Evolutionary conservation across 768 basidiomycete species (phyloP), one percentile per base, ranked within the genome.

Genomic region (Pleurotus sapidus): DNA sequence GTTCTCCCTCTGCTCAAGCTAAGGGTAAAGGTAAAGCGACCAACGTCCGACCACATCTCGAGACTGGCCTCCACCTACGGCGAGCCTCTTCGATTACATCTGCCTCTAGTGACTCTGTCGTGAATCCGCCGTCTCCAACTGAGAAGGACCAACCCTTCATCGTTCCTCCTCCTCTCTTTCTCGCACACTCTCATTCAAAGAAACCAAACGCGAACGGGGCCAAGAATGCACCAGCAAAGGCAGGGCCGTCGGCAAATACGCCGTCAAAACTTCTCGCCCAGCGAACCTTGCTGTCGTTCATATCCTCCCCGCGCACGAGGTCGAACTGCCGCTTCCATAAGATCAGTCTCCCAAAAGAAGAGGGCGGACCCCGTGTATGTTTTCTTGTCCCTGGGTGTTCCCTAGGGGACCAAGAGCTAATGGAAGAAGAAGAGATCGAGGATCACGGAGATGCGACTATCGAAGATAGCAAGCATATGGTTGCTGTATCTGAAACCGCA

Each of bases 351-450:
- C 86, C 85, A 1, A 72, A 70, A 39, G 78, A 80, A 55, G 82
- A 84, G 54, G 73, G 74, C 27, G 78, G 79, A 3, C 76, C 74
- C 30, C 80, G 82, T 5, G 70, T 85, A n/a, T 77, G 64, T 60
- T 89, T 89, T 69, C 75, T 88, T 27, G 84, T 88, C 4, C 88
- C 88, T 0, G 86, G 86, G 1, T 89, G 88, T 61, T 82, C 86
- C 5, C 76, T 89, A 42, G 77, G 76, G 27, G 77, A 88, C 62
- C 62, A 64, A 38, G 77, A 82, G 58, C 66, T 88, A 49, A 86
- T 88, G 71, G 67, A 77, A 27, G 79, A 86, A 51, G 80, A 87
- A 60, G 75, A 82, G 14, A 87, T 88, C 45, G 65, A 74, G 57
- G 86, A 89, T 61, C 77, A 83, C 56, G 87, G 87, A 3, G 73